These are phyloP conservation scores for Graphiopsis chlorocephala DNA, from an alignment of 2,329 filamentous ascomycete genomes.

Conservation along the genomic window DNA sequence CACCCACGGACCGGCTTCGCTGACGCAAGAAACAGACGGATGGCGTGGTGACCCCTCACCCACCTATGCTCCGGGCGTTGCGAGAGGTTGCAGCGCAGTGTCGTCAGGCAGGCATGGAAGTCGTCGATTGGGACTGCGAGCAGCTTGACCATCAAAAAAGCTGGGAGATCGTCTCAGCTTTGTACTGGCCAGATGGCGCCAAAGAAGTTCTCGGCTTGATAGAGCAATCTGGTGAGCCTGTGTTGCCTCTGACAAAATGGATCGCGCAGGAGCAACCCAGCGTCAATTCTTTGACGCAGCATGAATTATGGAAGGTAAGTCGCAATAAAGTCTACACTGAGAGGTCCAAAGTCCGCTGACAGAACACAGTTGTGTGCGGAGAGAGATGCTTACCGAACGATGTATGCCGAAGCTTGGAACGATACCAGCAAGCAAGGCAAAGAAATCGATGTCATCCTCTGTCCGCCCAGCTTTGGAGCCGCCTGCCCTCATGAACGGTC, in stretches of 20 bases:
- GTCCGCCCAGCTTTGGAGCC: slow-evolving; percentile 55
- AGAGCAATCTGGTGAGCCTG: slow-evolving; percentile 55
- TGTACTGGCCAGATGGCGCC: slow-evolving; percentile 62
- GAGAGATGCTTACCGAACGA: slow-evolving; percentile 5
- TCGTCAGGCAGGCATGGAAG: slow-evolving; percentile 47
- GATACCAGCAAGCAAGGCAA: slow-evolving; percentile 5
- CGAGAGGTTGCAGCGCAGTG: slow-evolving; percentile 19
- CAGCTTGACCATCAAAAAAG: slow-evolving; percentile 50
- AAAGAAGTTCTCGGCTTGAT: slow-evolving; percentile 52
- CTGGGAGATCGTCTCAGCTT: slow-evolving; percentile 45
- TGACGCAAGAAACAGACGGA: slow-evolving; percentile 45
- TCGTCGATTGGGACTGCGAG: slow-evolving; percentile 48
- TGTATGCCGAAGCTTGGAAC: slow-evolving; percentile 14
- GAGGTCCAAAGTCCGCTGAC: background rate
- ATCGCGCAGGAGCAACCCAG: slow-evolving; percentile 57
- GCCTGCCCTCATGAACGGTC: slow-evolving; percentile 54
- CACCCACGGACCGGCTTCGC: background rate
- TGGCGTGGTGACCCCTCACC: slow-evolving; percentile 62
- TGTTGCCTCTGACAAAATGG: slow-evolving; percentile 57
- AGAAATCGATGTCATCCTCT: slow-evolving; percentile 60
- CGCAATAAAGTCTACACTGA: background rate
- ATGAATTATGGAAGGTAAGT: slow-evolving; percentile 38
- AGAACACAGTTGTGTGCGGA: background rate
- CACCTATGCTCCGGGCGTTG: slow-evolving; percentile 60
- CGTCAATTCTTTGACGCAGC: slow-evolving; percentile 42